Conservation (phyloP, 2,329 filamentous ascomycete genomes). For the Cryphonectria japonica region DNA sequence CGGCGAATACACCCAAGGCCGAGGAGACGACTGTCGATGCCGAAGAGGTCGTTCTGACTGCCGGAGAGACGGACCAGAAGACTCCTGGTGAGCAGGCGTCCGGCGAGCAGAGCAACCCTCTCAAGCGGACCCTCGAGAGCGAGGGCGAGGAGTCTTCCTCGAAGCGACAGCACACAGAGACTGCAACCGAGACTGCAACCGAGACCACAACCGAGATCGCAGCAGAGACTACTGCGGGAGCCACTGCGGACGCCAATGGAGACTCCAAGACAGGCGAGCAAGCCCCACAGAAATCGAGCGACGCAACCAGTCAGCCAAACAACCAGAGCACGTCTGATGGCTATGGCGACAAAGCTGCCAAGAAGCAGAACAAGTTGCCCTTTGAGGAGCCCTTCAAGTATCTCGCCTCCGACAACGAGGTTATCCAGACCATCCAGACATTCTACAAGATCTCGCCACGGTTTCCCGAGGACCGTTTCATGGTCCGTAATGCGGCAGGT, state of each 20-base stretch:
- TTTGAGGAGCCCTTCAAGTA: slow-evolving; percentile 96
- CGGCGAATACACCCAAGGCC: slow-evolving; percentile 13
- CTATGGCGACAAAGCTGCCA: slow-evolving; percentile 37
- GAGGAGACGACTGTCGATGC: slow-evolving; percentile 12
- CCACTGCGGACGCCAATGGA: slow-evolving; percentile 11
- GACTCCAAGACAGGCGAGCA: slow-evolving; percentile 17
- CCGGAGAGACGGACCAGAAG: slow-evolving; percentile 29
- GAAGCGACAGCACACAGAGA: slow-evolving; percentile 29
- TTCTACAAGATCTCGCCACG: slow-evolving; percentile 85
- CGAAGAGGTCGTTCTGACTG: slow-evolving; percentile 28
- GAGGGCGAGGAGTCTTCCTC: slow-evolving; percentile 19
- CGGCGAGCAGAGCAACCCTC: slow-evolving; percentile 10
- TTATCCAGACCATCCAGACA: slow-evolving; percentile 74
- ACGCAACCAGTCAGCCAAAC: slow-evolving; percentile 26
- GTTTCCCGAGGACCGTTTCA: slow-evolving; percentile 89
- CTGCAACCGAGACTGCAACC: slow-evolving; percentile 26
- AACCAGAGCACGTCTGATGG: slow-evolving; percentile 34
- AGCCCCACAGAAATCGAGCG: slow-evolving; percentile 14
- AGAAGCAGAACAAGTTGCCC: slow-evolving; percentile 53
- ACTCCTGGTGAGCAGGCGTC: not conserved
- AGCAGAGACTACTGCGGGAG: slow-evolving; percentile 11
- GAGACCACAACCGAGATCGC: slow-evolving; percentile 25
- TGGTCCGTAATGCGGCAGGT: slow-evolving; percentile 91
- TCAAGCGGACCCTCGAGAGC: slow-evolving; percentile 30
- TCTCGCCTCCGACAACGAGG: slow-evolving; percentile 72